phyloP scores from a whole-genome alignment of 805 yeast genomes.

The Lachancea lanzarotensis region DNA sequence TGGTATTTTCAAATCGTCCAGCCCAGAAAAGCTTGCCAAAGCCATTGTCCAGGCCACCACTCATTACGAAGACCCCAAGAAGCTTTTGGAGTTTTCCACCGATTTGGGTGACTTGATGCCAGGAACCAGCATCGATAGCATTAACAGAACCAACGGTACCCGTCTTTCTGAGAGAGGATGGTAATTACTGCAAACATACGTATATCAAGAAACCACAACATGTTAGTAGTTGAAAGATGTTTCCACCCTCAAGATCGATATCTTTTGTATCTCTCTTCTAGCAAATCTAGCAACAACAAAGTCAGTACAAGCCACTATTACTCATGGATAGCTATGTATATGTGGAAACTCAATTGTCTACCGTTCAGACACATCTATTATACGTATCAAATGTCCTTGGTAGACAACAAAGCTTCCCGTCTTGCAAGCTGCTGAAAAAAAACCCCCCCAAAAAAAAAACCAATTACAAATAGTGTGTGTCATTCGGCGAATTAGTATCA shows the following conservation, averaged over 20 bases:
- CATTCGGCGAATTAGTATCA: neutral
- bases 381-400: neutral
- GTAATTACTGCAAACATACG: constrained; percentile 25
- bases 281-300: too few relatives aligned
- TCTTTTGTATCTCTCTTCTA: too few relatives aligned
- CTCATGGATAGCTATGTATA: too few relatives aligned
- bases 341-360: too few relatives aligned
- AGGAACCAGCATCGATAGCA: constrained; percentile 54
- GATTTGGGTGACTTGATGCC: constrained; percentile 73
- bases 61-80: constrained; percentile 53
- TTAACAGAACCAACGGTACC: constrained; percentile 31
- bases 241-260: too few relatives aligned
- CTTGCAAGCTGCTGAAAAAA: neutral
- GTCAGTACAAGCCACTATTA: too few relatives aligned
- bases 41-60: constrained; percentile 81
- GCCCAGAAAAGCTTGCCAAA: constrained; percentile 65
- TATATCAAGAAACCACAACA: too few relatives aligned
- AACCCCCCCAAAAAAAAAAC: neutral
- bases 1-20: constrained; percentile 68
- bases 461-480: neutral
- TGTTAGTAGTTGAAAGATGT: too few relatives aligned
- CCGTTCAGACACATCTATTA: too few relatives aligned
- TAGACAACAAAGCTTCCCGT: neutral
- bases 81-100: constrained; percentile 57
- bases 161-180: constrained; percentile 46